Percentiles rank a stretch among this genome's conserved stretches.
Conservation (phyloP, 2,329 filamentous ascomycete genomes). For the Paraphoma chrysanthemicola region DNA sequence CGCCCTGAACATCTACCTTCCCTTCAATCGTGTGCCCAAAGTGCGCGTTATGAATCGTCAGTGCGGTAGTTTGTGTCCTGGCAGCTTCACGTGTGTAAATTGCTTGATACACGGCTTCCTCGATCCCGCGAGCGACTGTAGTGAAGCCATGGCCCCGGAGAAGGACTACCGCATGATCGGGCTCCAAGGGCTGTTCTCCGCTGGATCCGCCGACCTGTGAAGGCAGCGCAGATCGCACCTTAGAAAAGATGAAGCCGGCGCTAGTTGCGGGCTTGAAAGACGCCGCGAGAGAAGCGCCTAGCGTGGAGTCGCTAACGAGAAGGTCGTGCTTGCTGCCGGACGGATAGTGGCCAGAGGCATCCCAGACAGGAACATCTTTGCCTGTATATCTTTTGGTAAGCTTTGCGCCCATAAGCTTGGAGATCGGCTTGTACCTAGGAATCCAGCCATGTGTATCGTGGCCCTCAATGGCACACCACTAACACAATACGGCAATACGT, state of each 20-base stretch:
- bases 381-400: constrained; percentile 21
- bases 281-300: constrained; percentile 46
- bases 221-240: constrained; percentile 45
- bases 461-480: constrained; percentile 49
- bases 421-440: constrained; percentile 41
- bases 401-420: too few species aligned
- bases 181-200: constrained; percentile 38
- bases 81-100: constrained; percentile 53
- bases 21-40: constrained; percentile 48
- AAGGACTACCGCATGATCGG: constrained; percentile 46
- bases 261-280: constrained; percentile 48
- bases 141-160: constrained; percentile 57
- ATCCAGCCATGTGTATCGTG: constrained; percentile 53
- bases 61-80: constrained; percentile 49
- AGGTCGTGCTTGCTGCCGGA: constrained; percentile 42
- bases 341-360: constrained; percentile 37
- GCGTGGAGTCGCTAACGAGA: constrained; percentile 39
- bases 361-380: constrained; percentile 45
- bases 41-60: constrained; percentile 42
- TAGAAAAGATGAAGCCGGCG: constrained; percentile 47
- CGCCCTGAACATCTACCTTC: constrained; percentile 47
- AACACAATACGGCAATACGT: constrained; percentile 53
- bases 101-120: constrained; percentile 55
- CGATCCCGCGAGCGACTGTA: constrained; percentile 49
- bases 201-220: constrained; percentile 39